Conservation (phyloP, 31 red algal species). For the Asparagopsis taxiformis region DNA sequence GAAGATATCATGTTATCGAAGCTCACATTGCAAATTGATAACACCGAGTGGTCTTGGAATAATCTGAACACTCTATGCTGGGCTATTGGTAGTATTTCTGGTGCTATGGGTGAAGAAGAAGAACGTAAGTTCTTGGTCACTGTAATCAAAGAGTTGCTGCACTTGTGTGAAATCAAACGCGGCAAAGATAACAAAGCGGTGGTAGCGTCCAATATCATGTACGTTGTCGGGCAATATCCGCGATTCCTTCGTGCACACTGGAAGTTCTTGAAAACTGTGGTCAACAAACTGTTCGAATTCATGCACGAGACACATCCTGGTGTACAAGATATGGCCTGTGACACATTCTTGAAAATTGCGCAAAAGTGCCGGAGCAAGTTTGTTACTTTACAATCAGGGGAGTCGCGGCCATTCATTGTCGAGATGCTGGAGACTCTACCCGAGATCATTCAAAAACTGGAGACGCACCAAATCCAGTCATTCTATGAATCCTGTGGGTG, state of each 20-base stretch:
- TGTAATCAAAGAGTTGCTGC: slow-evolving; percentile 96
- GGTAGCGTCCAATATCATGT: slow-evolving; percentile 99
- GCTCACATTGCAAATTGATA: slow-evolving; percentile 83
- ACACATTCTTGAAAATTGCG: slow-evolving; percentile 99
- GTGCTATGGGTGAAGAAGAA: slow-evolving; percentile 96
- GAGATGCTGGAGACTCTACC: slow-evolving; percentile 93
- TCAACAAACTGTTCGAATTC: slow-evolving; percentile 99
- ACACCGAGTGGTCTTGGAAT: slow-evolving; percentile 95
- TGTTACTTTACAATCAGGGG: slow-evolving; percentile 77
- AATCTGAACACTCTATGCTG: slow-evolving; percentile 99
- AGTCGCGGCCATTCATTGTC: slow-evolving; percentile 81
- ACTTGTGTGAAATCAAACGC: slow-evolving; percentile 91
- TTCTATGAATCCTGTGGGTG: slow-evolving; percentile 94
- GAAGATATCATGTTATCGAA: slow-evolving; percentile 96
- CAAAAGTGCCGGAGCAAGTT: slow-evolving; percentile 95
- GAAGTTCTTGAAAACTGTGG: slow-evolving; percentile 99
- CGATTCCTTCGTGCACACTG: slow-evolving; percentile 98
- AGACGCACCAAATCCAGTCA: slow-evolving; percentile 96
- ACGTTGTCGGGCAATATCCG: slow-evolving; percentile 99
- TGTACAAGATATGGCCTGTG: slow-evolving; percentile 99
- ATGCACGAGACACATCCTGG: slow-evolving; percentile 99
- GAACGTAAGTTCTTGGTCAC: slow-evolving; percentile 96
- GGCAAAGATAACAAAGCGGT: slow-evolving; percentile 99
- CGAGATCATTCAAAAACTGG: slow-evolving; percentile 88
- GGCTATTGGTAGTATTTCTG: slow-evolving; percentile 99